These are phyloP conservation scores for Chloris gayana DNA, from an alignment of 176 grass and related monocot species.

Conservation along the genomic window DNA sequence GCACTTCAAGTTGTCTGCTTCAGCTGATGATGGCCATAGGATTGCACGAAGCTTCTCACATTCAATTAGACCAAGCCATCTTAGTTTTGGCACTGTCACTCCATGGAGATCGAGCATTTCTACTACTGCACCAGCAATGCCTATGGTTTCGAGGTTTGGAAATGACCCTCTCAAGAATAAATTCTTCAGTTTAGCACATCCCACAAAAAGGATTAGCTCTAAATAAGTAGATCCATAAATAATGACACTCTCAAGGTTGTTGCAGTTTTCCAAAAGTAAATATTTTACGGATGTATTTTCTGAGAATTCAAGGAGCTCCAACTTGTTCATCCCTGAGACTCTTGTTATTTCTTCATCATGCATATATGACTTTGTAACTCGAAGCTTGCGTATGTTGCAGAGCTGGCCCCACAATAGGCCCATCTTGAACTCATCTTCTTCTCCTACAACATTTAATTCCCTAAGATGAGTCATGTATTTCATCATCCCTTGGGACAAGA, in stretches of 20 bases:
- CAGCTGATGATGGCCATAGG: background rate
- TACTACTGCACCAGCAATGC: background rate
- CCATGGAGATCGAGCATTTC: background rate
- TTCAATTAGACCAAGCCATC: background rate
- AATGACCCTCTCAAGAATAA: background rate
- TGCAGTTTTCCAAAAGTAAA: constrained; percentile 2
- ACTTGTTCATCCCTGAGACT: background rate
- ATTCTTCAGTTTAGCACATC: background rate
- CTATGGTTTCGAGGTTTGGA: background rate
- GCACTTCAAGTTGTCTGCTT: too few relatives aligned
- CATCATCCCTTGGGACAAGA: background rate
- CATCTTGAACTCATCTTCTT: background rate
- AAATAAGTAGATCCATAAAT: background rate
- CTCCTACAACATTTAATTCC: constrained; percentile 21
- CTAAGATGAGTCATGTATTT: constrained; percentile 8
- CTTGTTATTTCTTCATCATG: too few relatives aligned
- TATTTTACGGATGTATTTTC: too few relatives aligned
- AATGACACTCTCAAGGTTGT: background rate
- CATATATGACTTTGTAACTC: background rate
- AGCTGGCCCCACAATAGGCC: background rate
- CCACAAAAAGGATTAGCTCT: background rate
- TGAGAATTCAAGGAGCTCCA: constrained; percentile 13
- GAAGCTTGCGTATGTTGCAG: constrained; percentile 2
- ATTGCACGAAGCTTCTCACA: constrained; percentile 2
- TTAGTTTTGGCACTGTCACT: background rate